A percentile compares a stretch with the other conserved stretches of the same genome.
Conservation (phyloP, 1,284 basidiomycete genomes). For the Moesziomyces sp. region DNA sequence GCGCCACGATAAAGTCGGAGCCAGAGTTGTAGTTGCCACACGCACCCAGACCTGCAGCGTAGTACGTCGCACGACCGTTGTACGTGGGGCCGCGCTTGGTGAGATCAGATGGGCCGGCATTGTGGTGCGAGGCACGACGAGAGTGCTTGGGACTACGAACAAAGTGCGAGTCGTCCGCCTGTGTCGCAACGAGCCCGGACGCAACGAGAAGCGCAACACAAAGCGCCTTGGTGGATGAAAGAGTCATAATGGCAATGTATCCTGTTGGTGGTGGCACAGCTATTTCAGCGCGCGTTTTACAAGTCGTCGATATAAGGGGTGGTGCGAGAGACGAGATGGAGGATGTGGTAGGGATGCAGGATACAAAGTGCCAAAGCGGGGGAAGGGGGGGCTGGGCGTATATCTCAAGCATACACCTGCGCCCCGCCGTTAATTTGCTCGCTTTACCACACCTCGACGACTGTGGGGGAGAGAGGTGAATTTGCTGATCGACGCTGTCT, state of each 20-base stretch:
- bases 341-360: neutral
- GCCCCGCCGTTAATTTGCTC: no score
- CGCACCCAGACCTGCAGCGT: slow-evolving; percentile 43
- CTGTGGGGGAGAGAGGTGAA: no score
- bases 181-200: slow-evolving; percentile 5
- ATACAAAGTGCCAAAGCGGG: no score
- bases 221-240: slow-evolving; percentile 17
- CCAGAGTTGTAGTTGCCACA: slow-evolving; percentile 43
- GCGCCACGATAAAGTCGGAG: slow-evolving; percentile 43
- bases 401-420: no score
- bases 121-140: slow-evolving; percentile 11
- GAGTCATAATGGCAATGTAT: slow-evolving; percentile 10
- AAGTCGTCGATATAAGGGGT: neutral
- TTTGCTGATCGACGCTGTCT: no score
- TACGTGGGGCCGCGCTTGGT: slow-evolving; percentile 29
- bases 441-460: no score
- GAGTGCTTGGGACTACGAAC: slow-evolving; percentile 35
- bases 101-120: slow-evolving; percentile 21
- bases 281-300: slow-evolving; percentile 17
- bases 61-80: slow-evolving; percentile 43
- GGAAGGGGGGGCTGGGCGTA: no score
- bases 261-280: slow-evolving; percentile 2
- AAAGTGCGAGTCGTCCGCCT: slow-evolving; percentile 13
- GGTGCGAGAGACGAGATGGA: neutral
- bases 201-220: slow-evolving; percentile 19